Base-by-base conservation (phyloP, 768 basidiomycete species). In the Tephrocybe sp. region DNA sequence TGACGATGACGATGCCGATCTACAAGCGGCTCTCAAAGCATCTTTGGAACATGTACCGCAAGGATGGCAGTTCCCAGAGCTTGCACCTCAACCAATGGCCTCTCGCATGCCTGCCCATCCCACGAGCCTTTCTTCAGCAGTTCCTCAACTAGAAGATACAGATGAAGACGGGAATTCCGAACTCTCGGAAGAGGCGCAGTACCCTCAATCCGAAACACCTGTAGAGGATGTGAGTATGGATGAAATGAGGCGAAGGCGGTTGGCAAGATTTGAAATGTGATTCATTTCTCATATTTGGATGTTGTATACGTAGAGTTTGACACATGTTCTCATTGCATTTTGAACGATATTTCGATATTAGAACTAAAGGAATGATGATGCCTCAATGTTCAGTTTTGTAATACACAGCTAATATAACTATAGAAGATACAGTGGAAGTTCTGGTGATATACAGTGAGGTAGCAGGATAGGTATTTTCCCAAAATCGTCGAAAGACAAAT, bases 11-110 rank as follows among this genome's bases (percentile, higher is more conserved):
- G 92, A 96, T 59, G 82, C 80, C 19, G 86, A 89, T 59, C 69
- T 96, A 40, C 93, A 95, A 68, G 92, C 92, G 10, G 93, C 93
- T 4, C 72, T 96, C 42, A 84, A 74, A 62, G 93, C 91, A 2
- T 93, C 92, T 33, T 71, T 95, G 54, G 86, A 87, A 62, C 71
- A 72, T 36, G 64, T 83, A 17, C 84, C 87, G 1, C 66, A 68
- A 35, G 85, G 75, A 26, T 84, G 75, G 68, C 57, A 66, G 22
- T 59, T 73, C 4, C 73, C 74, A 31, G 64, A 67, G 22, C 40
- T 54, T 23, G 48, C 53, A 48, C 36, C 45, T 23, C 56, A 43
- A 23, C 41, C 51, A 40, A 41, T 34, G 17, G 54, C 57, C 26
- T 47, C 42, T 35, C 48, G 23, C 20, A 19, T 48, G 17, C 30